phyloP scores from a whole-genome alignment of 768 basidiomycete species.

The Mycena pura region DNA sequence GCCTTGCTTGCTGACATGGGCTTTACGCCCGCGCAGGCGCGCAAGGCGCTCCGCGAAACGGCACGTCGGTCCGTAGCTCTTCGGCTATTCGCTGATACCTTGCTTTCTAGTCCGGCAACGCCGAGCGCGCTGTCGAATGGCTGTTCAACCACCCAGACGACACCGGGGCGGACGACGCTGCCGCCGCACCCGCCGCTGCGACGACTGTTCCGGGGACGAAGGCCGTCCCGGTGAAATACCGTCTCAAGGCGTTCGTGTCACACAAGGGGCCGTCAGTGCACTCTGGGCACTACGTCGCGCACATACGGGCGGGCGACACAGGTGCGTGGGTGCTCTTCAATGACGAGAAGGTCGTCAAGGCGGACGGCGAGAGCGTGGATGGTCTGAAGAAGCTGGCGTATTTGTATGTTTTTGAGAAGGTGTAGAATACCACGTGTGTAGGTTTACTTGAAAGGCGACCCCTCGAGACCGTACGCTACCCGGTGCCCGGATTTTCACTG shows the following conservation, averaged over 20 bases:
- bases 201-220: constrained; percentile 67
- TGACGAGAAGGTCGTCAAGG: constrained; percentile 94
- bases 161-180: constrained; percentile 61
- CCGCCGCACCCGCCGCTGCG: constrained; percentile 25
- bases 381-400: constrained; percentile 87
- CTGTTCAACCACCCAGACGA: constrained; percentile 94
- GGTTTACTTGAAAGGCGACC: not conserved
- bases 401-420: constrained; percentile 89
- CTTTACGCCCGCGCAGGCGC: constrained; percentile 81
- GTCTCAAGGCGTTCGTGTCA: constrained; percentile 92
- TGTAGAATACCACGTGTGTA: constrained; percentile 28
- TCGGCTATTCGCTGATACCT: not conserved
- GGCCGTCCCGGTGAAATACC: constrained; percentile 75
- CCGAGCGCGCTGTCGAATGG: constrained; percentile 94
- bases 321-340: constrained; percentile 95
- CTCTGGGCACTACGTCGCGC: constrained; percentile 92
- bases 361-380: constrained; percentile 82
- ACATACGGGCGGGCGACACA: constrained; percentile 63
- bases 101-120: constrained; percentile 62
- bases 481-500: too few relatives aligned
- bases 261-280: constrained; percentile 97
- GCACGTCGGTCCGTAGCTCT: constrained; percentile 47
- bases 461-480: too few relatives aligned
- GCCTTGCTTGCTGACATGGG: constrained; percentile 89
- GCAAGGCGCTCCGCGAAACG: constrained; percentile 87